Percentiles rank a stretch among this genome's conserved stretches.
Conservation (phyloP, 2,329 filamentous ascomycete species). For the Claviceps citrina region DNA sequence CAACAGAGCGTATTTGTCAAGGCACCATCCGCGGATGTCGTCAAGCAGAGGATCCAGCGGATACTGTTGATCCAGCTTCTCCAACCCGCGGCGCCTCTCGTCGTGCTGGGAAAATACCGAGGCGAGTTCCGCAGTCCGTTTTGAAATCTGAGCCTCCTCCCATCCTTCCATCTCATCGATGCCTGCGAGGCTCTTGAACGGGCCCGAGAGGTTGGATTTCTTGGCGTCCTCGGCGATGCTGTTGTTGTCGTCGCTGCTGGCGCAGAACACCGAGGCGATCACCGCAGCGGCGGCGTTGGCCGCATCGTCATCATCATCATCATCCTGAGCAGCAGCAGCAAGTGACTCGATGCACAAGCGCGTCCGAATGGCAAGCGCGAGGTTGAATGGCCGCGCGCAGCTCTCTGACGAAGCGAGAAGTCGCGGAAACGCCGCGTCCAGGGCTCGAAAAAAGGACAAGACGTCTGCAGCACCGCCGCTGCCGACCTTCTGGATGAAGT, state of each 20-base stretch:
- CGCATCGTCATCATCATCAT: too few species aligned
- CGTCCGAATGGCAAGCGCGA: slow-evolving; percentile 24
- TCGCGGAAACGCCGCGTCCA: slow-evolving; percentile 18
- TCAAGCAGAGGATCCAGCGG: slow-evolving; percentile 9
- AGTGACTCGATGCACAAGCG: slow-evolving; percentile 18
- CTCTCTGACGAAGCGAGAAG: slow-evolving; percentile 13
- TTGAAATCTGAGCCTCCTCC: background rate
- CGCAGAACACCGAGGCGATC: slow-evolving; percentile 19
- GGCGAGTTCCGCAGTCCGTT: background rate
- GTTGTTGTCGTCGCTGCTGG: background rate
- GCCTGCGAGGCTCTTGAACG: slow-evolving; percentile 14
- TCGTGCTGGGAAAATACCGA: background rate
- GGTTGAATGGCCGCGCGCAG: slow-evolving; percentile 8
- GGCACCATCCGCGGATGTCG: slow-evolving; percentile 10
- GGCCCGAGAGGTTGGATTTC: slow-evolving; percentile 6
- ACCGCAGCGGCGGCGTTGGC: slow-evolving; percentile 8
- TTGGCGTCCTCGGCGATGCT: background rate
- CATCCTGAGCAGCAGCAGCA: too few species aligned
- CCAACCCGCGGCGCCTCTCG: slow-evolving; percentile 5
- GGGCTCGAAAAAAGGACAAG: slow-evolving; percentile 15
- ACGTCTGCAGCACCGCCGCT: slow-evolving; percentile 6
- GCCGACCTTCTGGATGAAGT: slow-evolving; percentile 12
- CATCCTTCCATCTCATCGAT: background rate
- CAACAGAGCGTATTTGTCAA: slow-evolving; percentile 7
- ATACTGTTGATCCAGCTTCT: slow-evolving; percentile 9